Evolutionary conservation across 139 green algal species (phyloP).

Genomic region (Tetraselmis chui): DNA sequence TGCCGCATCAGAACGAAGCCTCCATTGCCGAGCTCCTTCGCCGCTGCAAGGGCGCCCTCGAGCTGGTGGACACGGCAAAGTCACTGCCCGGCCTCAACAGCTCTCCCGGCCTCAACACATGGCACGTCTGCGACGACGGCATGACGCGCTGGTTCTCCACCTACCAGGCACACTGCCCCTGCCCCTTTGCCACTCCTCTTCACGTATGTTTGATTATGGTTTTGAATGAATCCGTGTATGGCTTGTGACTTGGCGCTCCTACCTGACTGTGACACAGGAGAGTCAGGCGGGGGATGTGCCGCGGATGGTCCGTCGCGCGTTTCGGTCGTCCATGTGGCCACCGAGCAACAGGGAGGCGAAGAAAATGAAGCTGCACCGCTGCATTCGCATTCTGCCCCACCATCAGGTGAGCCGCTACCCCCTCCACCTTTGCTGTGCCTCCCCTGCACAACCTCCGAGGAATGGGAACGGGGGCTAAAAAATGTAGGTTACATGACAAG

Average conservation of each 20-base stretch:
- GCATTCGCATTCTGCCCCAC: conserved; percentile 95
- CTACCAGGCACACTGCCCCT: neutral
- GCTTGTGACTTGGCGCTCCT: no score
- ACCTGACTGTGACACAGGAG: neutral
- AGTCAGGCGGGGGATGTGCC: neutral
- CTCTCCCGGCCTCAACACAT: conserved; percentile 60
- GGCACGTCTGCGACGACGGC: conserved; percentile 65
- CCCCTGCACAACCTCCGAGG: no score
- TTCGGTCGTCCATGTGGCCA: conserved; percentile 12
- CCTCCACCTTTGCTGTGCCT: no score
- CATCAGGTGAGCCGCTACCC: no score
- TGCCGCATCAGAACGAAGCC: conserved; percentile 17
- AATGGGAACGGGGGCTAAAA: no score
- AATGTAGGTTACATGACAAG: no score
- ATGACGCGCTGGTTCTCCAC: conserved; percentile 2
- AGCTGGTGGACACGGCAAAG: conserved; percentile 79
- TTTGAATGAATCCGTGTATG: no score
- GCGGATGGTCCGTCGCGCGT: neutral
- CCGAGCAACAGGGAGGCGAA: conserved; percentile 1
- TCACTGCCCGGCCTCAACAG: conserved; percentile 72
- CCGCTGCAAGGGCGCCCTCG: conserved; percentile 45
- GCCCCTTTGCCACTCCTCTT: no score
- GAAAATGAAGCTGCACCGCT: conserved; percentile 61
- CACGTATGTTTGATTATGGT: no score
- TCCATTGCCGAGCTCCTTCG: conserved; percentile 9